Evolutionary conservation across 129 eudicot genomes (phyloP), one percentile per base, ranked within the genome.

Genomic region (Flaveria ramosissima): DNA sequence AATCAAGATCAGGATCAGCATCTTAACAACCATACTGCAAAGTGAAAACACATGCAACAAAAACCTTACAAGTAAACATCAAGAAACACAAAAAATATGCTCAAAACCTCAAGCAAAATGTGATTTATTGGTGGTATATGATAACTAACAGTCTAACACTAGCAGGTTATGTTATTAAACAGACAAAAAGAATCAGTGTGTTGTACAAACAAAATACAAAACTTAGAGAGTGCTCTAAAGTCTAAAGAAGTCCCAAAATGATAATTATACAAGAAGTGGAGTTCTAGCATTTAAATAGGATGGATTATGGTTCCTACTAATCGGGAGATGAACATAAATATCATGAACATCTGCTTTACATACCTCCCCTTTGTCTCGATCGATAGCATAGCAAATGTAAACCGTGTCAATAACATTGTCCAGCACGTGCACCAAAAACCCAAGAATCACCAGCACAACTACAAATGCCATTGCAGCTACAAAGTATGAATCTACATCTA

Each of bases 381-480:
- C 99, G 11, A 91, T 83, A 24, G 92, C 99, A 21, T 91, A 95
- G 86, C 99, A 95, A 16, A 94, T 87, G 48, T 94, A 94, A 9
- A 95, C 92, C 13, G 97, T 85, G 64, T 91, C 97, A 6, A 95
- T 84, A 39, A 95, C 98, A 79, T 91, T 83, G 71, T 91, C 91
- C 76, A 91, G 85, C 80, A 91, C 85, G 36, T 77, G 84, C 50
- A 87, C 88, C 59, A 88, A 82, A 62, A 72, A 91, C 43, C 95
- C 86, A 4, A 91, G 87, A 42, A 88, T 85, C 79, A 86, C 69
- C 36, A 91, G 57, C 74, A 88, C 68, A 84, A 88, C 74, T 36
- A 81, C 67, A 86, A 88, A 91, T 6, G 97, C 89, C 81, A 82
- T 67, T 16, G 78, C 85, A 20, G 96, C 87, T 5, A 91, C 82